Base-by-base conservation (phyloP, 2,329 filamentous ascomycete genomes). In the Ophiocordyceps camponoti-floridani region DNA sequence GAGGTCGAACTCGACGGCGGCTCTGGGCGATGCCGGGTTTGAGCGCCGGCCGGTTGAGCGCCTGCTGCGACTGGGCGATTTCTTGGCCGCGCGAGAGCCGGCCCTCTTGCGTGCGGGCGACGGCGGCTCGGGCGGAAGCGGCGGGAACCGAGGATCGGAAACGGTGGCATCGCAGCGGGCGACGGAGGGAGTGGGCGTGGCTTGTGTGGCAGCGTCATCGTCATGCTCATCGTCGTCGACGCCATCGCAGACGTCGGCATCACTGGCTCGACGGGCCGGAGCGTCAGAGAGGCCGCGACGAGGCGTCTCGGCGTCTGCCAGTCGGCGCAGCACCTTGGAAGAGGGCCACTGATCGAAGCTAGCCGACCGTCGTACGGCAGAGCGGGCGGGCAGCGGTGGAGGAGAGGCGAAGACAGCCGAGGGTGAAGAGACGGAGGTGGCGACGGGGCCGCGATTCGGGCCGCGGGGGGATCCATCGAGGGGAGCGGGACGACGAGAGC, bases 261-360 rank as follows among this genome's bases (percentile, higher is more conserved):
- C 28, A 19, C 23, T 18, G 27, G 27, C 18, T 16, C 33, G 33
- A n/a, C 38, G 38, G 43, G 71, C 62, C 50, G 70, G 69, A 46
- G 62, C 64, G 50, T 65, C 68, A 46, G 67, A 61, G 48, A 70
- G 67, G 40, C 74, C 69, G 48, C 67, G 56, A 49, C 68, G 66
- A 64, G 69, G 72, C 42, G 58, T 58, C 27, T 58, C 51, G 12
- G 54, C 51, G 43, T 55, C 51, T 23, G 54, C 42, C 40, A 52
- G 53, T 44, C 56, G 59, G 45, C 52, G 50, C 50, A 53, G 38
- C 46, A 45, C 46, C 46, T 45, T 44, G 47, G 53, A 45, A 31
- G 42, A 31, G 16, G 52, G 60, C 49, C 71, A 72, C 47, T 79
- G 73, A 58, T 94, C 86, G 55, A 87, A 77, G 60, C 83, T 88